These are phyloP conservation scores for Pyricularia grisea DNA, from an alignment of 2,329 filamentous ascomycete genomes.

Conservation along the genomic window DNA sequence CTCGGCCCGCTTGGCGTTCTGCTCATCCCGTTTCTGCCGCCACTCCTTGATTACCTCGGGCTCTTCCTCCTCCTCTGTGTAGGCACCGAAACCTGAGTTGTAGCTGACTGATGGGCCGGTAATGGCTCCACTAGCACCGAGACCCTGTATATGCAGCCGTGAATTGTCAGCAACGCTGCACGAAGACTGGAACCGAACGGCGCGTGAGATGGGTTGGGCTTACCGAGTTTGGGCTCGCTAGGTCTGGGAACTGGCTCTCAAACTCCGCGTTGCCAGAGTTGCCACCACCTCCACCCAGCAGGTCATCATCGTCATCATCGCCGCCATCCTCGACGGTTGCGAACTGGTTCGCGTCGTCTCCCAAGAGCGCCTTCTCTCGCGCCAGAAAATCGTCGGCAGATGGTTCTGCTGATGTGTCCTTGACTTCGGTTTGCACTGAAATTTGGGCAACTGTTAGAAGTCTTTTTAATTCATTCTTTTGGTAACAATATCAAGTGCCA, in stretches of 20 bases:
- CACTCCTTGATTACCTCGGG: slow-evolving; percentile 84
- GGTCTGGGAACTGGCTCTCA: slow-evolving; percentile 83
- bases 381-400: slow-evolving; percentile 79
- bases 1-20: slow-evolving; percentile 75
- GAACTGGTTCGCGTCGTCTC: slow-evolving; percentile 91
- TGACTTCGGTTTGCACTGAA: slow-evolving; percentile 59
- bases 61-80: slow-evolving; percentile 63
- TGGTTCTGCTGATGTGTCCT: slow-evolving; percentile 44
- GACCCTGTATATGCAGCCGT: slow-evolving; percentile 35
- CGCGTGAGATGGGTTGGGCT: not conserved
- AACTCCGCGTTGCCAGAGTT: slow-evolving; percentile 46
- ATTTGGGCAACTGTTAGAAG: slow-evolving; percentile 7
- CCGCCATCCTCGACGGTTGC: slow-evolving; percentile 63
- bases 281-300: slow-evolving; percentile 52
- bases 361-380: slow-evolving; percentile 81
- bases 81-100: slow-evolving; percentile 52
- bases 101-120: slow-evolving; percentile 61
- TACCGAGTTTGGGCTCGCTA: slow-evolving; percentile 61
- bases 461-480: not conserved
- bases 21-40: slow-evolving; percentile 80
- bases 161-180: not conserved
- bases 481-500: not conserved
- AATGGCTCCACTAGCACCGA: slow-evolving; percentile 69
- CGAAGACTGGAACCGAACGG: not conserved
- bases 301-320: slow-evolving; percentile 61